Evolutionary conservation across 441 rosid species (phyloP).

Genomic region (Croton laevigatus): DNA sequence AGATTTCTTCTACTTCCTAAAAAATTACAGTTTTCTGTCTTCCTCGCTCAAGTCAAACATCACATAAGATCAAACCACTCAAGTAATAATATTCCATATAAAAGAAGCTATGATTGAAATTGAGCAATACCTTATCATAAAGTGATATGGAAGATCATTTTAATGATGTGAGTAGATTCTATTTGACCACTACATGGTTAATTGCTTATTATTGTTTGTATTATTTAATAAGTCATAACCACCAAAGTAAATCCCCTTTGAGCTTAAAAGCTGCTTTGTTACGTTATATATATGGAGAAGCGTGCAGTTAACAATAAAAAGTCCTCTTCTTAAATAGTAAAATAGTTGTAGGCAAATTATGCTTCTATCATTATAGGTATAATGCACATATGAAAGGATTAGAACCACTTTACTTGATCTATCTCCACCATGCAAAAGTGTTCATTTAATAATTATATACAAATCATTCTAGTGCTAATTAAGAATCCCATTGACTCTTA

Average conservation of each 20-base stretch:
- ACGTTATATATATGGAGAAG: neutral
- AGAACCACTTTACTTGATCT: neutral
- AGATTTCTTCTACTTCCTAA: too few species aligned
- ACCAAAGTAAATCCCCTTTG: neutral
- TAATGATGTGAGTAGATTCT: conserved; percentile 15
- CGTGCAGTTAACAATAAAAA: neutral
- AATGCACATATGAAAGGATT: neutral
- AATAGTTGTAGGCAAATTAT: neutral
- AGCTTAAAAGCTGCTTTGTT: neutral
- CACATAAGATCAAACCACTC: too few species aligned
- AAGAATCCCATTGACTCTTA: neutral
- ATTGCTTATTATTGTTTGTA: too few species aligned
- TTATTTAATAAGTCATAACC: neutral
- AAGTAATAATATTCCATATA: neutral
- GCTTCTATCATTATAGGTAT: conserved; percentile 9
- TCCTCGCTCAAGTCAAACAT: too few species aligned
- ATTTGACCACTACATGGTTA: conserved; percentile 15
- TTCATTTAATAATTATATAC: too few species aligned
- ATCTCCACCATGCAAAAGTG: neutral
- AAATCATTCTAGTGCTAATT: too few species aligned
- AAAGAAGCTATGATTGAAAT: neutral
- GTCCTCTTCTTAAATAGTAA: neutral
- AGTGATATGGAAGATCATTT: neutral
- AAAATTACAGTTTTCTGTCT: too few species aligned
- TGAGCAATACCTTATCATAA: neutral